Evolutionary conservation across 768 basidiomycete species (phyloP).

Genomic region (Amanita subjunquillea): DNA sequence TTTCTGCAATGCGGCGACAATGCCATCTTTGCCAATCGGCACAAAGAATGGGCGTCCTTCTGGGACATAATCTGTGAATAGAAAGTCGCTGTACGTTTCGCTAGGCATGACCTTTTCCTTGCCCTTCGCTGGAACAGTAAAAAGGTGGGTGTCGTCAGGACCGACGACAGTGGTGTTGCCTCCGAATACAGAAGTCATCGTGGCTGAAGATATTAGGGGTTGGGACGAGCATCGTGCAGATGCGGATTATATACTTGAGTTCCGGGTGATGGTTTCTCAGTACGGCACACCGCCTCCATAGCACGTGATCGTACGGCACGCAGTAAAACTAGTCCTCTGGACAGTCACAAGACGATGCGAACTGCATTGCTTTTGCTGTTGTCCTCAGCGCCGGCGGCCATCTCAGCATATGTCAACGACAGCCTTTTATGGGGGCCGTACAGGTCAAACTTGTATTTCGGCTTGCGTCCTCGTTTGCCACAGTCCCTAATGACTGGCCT

Average conservation of each 20-base stretch:
- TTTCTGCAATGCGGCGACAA: constrained; percentile 59
- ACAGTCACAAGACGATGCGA: background rate
- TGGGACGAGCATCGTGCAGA: background rate
- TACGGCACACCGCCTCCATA: background rate
- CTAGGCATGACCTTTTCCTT: background rate
- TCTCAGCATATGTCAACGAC: constrained; percentile 32
- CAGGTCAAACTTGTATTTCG: constrained; percentile 93
- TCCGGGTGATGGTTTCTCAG: background rate
- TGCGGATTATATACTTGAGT: background rate
- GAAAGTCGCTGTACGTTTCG: constrained; percentile 23
- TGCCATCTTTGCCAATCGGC: constrained; percentile 52
- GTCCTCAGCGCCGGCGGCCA: constrained; percentile 26
- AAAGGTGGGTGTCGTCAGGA: background rate
- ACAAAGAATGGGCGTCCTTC: constrained; percentile 65
- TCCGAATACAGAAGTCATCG: background rate
- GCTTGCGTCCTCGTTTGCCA: constrained; percentile 74
- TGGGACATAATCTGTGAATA: constrained; percentile 37
- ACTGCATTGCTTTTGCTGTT: constrained; percentile 22
- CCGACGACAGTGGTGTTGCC: constrained; percentile 3
- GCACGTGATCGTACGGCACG: constrained; percentile 2
- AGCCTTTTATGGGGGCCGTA: constrained; percentile 79
- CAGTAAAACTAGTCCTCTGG: background rate
- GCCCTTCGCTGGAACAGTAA: background rate
- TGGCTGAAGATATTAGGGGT: background rate
- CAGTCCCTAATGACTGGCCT: constrained; percentile 89